Conservation (phyloP, 345 rosid species). For the Erucastrum elatum region DNA sequence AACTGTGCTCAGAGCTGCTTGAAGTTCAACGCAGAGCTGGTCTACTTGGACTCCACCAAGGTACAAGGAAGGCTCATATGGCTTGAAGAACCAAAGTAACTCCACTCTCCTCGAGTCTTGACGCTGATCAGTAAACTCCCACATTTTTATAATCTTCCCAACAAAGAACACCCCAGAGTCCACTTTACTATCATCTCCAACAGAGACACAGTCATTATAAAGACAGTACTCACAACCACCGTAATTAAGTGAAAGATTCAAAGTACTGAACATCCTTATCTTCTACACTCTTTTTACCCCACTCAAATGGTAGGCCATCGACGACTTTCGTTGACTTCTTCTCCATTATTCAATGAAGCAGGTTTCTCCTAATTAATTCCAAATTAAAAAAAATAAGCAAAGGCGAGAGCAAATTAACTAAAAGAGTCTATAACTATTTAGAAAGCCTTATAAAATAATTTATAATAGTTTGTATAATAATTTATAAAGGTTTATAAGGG, state of each 20-base stretch:
- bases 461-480: no score
- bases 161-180: conserved; percentile 64
- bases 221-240: conserved; percentile 59
- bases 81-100: conserved; percentile 76
- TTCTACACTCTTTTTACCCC: conserved; percentile 62
- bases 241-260: conserved; percentile 52
- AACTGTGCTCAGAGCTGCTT: conserved; percentile 79
- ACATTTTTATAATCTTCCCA: conserved; percentile 65
- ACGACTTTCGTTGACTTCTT: neutral
- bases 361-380: neutral
- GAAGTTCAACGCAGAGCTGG: conserved; percentile 67
- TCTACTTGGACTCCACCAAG: conserved; percentile 34
- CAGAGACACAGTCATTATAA: conserved; percentile 60
- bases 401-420: no score
- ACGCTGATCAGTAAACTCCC: conserved; percentile 52
- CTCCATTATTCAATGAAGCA: neutral
- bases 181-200: conserved; percentile 34
- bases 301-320: conserved; percentile 14
- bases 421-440: no score
- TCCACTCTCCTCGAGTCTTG: conserved; percentile 49
- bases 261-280: conserved; percentile 58
- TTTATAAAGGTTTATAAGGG: no score
- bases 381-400: no score
- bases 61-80: conserved; percentile 48
- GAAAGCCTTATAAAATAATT: no score